Evolutionary conservation across 768 basidiomycete genomes (phyloP).

Genomic region (Leccinellum luteum): DNA sequence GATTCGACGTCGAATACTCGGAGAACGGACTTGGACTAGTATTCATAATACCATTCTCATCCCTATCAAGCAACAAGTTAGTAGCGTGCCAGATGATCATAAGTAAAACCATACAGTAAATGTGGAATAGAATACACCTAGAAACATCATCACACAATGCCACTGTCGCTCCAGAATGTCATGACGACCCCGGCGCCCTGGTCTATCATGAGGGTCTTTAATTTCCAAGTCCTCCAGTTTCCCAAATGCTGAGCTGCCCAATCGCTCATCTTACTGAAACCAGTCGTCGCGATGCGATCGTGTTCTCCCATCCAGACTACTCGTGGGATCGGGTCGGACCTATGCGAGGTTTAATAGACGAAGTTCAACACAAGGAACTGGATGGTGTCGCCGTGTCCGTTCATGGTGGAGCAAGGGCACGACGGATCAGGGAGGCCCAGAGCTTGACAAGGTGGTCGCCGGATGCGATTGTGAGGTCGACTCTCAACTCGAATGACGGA

Average conservation of each 20-base stretch:
- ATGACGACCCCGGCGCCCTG: slow-evolving; percentile 94
- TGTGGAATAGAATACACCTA: too few relatives aligned
- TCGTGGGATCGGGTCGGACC: slow-evolving; percentile 79
- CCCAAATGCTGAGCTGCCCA: slow-evolving; percentile 90
- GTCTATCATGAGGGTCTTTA: slow-evolving; percentile 81
- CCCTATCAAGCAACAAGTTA: slow-evolving; percentile 44
- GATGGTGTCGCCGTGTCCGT: slow-evolving; percentile 83
- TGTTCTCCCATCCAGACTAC: slow-evolving; percentile 89
- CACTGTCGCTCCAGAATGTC: slow-evolving; percentile 98
- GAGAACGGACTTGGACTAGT: slow-evolving; percentile 80
- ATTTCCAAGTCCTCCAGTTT: slow-evolving; percentile 69
- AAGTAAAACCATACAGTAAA: too few relatives aligned
- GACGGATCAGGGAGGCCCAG: slow-evolving; percentile 82
- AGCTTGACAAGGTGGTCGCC: slow-evolving; percentile 88
- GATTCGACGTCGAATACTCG: slow-evolving; percentile 88
- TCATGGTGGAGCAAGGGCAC: slow-evolving; percentile 54
- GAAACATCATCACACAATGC: slow-evolving; percentile 46
- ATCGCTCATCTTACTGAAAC: slow-evolving; percentile 95
- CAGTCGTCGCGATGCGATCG: slow-evolving; percentile 90
- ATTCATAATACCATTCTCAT: slow-evolving; percentile 99
- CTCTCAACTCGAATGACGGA: too few relatives aligned
- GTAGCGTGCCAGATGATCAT: not conserved
- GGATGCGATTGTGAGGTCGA: slow-evolving; percentile 70
- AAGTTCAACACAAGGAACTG: slow-evolving; percentile 85
- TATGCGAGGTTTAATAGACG: slow-evolving; percentile 85